Conservation (phyloP, 768 basidiomycete genomes). For the Rhodotorula kratochvilovae region DNA sequence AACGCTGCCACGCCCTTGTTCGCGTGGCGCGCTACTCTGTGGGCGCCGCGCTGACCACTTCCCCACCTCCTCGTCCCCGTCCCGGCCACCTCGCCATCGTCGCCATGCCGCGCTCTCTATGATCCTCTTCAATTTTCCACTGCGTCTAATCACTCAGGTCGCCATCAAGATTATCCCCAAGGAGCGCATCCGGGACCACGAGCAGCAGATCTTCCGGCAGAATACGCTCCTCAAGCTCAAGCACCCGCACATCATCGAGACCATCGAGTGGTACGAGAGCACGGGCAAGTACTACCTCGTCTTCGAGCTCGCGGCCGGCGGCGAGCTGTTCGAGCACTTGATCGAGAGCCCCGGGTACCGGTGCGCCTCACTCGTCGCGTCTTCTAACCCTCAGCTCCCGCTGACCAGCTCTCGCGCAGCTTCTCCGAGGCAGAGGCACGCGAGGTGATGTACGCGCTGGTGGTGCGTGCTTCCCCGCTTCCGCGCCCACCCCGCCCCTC, state of each 20-base stretch:
- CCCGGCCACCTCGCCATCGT: no score
- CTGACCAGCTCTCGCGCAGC: constrained; percentile 45
- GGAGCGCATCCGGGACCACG: constrained; percentile 15
- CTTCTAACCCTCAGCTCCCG: constrained; percentile 63
- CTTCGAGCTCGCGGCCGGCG: constrained; percentile 94
- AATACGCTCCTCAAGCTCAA: constrained; percentile 27
- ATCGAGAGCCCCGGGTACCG: constrained; percentile 58
- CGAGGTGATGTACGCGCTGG: constrained; percentile 30
- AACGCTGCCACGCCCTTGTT: no score
- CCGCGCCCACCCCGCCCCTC: neutral
- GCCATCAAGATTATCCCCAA: constrained; percentile 39
- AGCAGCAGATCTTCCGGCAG: constrained; percentile 25
- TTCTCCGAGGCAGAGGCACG: constrained; percentile 33
- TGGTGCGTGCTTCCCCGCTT: constrained; percentile 1
- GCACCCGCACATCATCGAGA: constrained; percentile 29
- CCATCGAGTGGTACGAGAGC: constrained; percentile 33
- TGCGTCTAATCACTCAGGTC: constrained; percentile 13
- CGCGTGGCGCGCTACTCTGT: no score
- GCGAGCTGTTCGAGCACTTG: constrained; percentile 87
- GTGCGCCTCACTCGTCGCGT: constrained; percentile 48
- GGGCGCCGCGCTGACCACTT: neutral
- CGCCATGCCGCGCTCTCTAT: neutral
- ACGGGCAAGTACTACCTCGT: constrained; percentile 63
- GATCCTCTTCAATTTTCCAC: no score
- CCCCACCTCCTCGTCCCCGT: neutral